Base-by-base conservation (phyloP, 1,284 basidiomycete genomes). In the Tranzscheliella williamsii region DNA sequence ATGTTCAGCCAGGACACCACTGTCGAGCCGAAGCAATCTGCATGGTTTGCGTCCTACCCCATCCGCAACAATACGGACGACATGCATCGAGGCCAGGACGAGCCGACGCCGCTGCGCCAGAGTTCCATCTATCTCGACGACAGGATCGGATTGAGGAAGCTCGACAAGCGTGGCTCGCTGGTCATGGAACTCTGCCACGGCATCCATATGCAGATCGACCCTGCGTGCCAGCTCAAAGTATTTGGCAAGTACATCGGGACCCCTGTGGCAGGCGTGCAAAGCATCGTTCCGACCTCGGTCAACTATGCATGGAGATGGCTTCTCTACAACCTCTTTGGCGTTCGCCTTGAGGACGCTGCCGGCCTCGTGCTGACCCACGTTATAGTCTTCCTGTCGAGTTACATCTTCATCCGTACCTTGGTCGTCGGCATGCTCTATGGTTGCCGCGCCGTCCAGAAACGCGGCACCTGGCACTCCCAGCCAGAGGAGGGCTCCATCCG, bases 91-190 rank as follows among this genome's bases (percentile, higher is more conserved):
- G 20, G 41, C 15, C 38, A 24, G 18, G 53, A 47, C 17, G 40
- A 40, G 22, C 78, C 78, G 48, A 82, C 91, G 37, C 86, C 88
- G 0, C 86, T 95, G 83, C 81, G 82, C 17, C 67, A 79, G 41
- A 91, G 93, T 67, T 84, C 84, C 5, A 80, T 95, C 30, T 98
- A 95, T 79, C 75, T 73, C 2, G 84, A 91, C 41, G 90, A 98
- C 78, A 91, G 90, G 84, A 90, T 97, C 58, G 94, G 94, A 1
- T 79, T 98, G 32, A 82, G 84, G 18, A 74, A 79, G 40, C 82
- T 98, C 36, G 88, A 95, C 72, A 82, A 89, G 70, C 79, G 81
- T 5, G 87, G 86, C 4, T 81, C 64, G n/a, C 64, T 77, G 8
- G 49, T 66, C 16, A 58, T 77, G 45, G 66, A 69, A 24, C 54